Percentiles rank a stretch among this genome's conserved stretches.
Conservation (phyloP, 495 filamentous ascomycete genomes). For the Xylaria castorea region DNA sequence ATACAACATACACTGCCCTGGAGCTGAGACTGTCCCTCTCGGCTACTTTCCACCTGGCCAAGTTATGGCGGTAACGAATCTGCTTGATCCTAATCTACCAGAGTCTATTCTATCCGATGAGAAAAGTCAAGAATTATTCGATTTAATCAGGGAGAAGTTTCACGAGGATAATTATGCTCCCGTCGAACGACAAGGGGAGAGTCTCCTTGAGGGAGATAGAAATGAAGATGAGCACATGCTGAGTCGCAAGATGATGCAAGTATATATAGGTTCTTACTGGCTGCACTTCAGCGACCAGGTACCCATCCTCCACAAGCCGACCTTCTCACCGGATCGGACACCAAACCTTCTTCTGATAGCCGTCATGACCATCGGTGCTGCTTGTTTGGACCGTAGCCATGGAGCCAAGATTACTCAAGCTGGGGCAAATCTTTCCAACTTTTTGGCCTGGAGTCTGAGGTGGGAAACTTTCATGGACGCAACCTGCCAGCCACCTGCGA, state of each 20-base stretch:
- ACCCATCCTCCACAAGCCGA: constrained; percentile 92
- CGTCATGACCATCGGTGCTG: constrained; percentile 94
- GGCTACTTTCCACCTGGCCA: constrained; percentile 70
- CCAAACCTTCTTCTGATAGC: constrained; percentile 85
- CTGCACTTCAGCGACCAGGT: constrained; percentile 92
- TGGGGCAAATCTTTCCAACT: constrained; percentile 80
- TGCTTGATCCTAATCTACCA: constrained; percentile 82
- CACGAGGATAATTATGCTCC: constrained; percentile 80
- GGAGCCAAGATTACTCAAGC: constrained; percentile 73
- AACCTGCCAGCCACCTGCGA: constrained; percentile 92
- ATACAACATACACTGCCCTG: constrained; percentile 56
- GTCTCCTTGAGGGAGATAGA: constrained; percentile 78
- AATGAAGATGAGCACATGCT: constrained; percentile 76
- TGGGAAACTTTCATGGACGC: constrained; percentile 92
- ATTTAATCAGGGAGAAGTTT: constrained; percentile 82
- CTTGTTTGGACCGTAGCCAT: constrained; percentile 82
- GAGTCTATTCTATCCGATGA: constrained; percentile 85
- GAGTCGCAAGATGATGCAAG: constrained; percentile 92
- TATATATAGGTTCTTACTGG: constrained; percentile 94
- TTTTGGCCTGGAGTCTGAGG: constrained; percentile 87
- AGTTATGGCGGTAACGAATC: constrained; percentile 86
- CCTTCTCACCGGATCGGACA: constrained; percentile 86
- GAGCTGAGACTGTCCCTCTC: constrained; percentile 52
- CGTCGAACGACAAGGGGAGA: constrained; percentile 76
- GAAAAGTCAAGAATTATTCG: constrained; percentile 82